Evolutionary conservation across 179 eudicot genomes (phyloP).

Genomic region (Monotropa hypopitys): DNA sequence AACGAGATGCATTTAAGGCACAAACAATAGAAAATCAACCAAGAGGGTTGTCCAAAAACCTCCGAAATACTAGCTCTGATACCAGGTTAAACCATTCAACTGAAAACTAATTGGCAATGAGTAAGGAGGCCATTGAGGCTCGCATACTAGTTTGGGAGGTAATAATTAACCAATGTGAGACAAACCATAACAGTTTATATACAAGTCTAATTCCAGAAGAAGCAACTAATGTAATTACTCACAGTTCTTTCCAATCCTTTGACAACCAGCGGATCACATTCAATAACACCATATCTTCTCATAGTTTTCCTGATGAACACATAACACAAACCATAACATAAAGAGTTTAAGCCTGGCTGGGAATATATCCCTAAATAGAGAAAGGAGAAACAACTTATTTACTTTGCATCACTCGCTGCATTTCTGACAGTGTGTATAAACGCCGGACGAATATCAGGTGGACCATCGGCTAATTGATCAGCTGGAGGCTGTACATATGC

Average conservation of each 20-base stretch:
- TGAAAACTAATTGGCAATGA: too few species aligned
- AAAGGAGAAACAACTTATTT: conserved; percentile 10
- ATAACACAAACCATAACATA: conserved; percentile 5
- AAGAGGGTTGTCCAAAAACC: too few species aligned
- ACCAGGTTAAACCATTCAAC: too few species aligned
- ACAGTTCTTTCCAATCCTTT: conserved; percentile 82
- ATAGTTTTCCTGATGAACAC: conserved; percentile 34
- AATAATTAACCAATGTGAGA: too few species aligned
- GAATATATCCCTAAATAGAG: neutral
- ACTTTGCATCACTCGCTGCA: conserved; percentile 46
- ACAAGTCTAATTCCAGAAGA: neutral
- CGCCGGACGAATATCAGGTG: conserved; percentile 88
- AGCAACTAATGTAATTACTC: conserved; percentile 16
- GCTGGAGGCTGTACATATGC: conserved; percentile 76
- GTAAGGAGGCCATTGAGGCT: too few species aligned
- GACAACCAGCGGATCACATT: conserved; percentile 65
- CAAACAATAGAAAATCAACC: too few species aligned
- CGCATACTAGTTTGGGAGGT: too few species aligned
- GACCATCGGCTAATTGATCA: conserved; percentile 41
- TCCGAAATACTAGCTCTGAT: too few species aligned
- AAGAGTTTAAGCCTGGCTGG: neutral
- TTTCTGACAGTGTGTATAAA: conserved; percentile 51
- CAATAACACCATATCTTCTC: conserved; percentile 68
- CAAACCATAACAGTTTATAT: too few species aligned
- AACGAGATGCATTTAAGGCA: too few species aligned